Percentiles rank a stretch among this genome's conserved stretches.
These are phyloP conservation scores for Sphagnum tenellum DNA, from an alignment of 225 moss, liverwort and hornwort species.

Conservation along the genomic window DNA sequence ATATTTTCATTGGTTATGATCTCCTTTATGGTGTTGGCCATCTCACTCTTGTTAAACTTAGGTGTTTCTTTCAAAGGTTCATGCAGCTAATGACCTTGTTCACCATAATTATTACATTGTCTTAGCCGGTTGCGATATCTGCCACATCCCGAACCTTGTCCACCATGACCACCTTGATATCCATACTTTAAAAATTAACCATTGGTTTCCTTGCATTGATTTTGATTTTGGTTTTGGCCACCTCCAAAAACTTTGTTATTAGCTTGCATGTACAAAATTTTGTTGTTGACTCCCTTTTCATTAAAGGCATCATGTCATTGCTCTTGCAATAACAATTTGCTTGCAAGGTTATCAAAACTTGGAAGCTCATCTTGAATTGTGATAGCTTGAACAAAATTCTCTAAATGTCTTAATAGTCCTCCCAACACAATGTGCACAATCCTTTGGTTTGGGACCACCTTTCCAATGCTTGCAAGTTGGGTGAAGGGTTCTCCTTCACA, in stretches of 20 bases:
- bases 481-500: background rate
- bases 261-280: too few relatives aligned
- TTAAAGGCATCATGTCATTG: background rate
- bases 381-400: background rate
- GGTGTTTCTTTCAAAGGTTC: background rate
- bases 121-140: background rate
- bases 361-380: background rate
- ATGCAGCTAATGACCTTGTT: background rate
- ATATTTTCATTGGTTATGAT: background rate
- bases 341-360: background rate
- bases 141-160: too few relatives aligned
- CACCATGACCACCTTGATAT: too few relatives aligned
- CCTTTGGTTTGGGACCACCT: background rate
- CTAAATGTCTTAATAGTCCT: background rate
- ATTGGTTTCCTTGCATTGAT: too few relatives aligned
- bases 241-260: too few relatives aligned
- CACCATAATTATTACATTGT: background rate
- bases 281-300: background rate
- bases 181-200: too few relatives aligned
- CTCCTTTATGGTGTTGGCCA: background rate
- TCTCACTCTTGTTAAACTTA: background rate
- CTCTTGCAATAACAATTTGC: background rate
- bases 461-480: background rate
- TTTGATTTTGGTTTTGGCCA: too few relatives aligned
- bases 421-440: background rate